phyloP scores from a whole-genome alignment of 1,139 yeast genomes.

The Waltiozyma solani region DNA sequence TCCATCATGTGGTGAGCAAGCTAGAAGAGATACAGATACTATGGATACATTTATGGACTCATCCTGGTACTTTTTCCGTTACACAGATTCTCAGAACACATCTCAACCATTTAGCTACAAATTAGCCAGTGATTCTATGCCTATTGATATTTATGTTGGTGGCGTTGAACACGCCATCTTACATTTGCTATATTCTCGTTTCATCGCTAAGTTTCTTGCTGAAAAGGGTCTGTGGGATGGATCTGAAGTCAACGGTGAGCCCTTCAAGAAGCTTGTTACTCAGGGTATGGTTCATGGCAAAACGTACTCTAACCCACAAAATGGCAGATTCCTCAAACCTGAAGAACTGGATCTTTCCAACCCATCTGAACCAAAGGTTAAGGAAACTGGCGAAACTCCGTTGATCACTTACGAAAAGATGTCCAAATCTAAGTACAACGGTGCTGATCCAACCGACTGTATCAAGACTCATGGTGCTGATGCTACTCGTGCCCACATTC shows the following conservation, averaged over 20 bases:
- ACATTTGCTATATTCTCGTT: slow-evolving; percentile 78
- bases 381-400: slow-evolving; percentile 42
- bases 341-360: slow-evolving; percentile 47
- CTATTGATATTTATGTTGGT: slow-evolving; percentile 86
- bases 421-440: slow-evolving; percentile 93
- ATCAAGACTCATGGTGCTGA: slow-evolving; percentile 84
- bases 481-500: slow-evolving; percentile 84
- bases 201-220: slow-evolving; percentile 69
- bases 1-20: slow-evolving; percentile 69
- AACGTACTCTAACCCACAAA: slow-evolving; percentile 64
- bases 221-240: slow-evolving; percentile 53
- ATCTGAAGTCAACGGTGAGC: slow-evolving; percentile 52
- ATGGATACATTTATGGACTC: slow-evolving; percentile 99
- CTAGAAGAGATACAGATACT: slow-evolving; percentile 89
- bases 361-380: slow-evolving; percentile 35
- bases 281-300: slow-evolving; percentile 98
- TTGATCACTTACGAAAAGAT: slow-evolving; percentile 68
- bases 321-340: slow-evolving; percentile 68
- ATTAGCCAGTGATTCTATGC: slow-evolving; percentile 50
- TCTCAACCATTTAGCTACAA: slow-evolving; percentile 39
- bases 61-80: slow-evolving; percentile 92
- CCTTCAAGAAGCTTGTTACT: slow-evolving; percentile 68
- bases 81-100: slow-evolving; percentile 60
- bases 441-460: slow-evolving; percentile 80
- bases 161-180: slow-evolving; percentile 96